Base-by-base conservation (phyloP, 768 basidiomycete species). In the Boletus insuetus region DNA sequence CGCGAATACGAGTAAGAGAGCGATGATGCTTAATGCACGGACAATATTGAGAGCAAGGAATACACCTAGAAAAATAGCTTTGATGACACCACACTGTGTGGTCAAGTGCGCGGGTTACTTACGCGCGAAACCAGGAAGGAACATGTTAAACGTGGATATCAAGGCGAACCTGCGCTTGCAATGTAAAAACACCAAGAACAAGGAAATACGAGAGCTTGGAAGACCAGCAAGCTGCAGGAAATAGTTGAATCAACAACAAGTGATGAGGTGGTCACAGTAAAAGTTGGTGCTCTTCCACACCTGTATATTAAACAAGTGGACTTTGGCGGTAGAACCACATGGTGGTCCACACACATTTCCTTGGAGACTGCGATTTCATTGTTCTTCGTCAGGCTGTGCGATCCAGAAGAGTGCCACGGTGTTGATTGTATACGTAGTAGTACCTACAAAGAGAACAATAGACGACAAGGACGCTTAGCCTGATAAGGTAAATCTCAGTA, bases 11-110 rank as follows among this genome's bases (percentile, higher is more conserved):
- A 95, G 83, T 26, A 92, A 73, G 53, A 96, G 81, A 17, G 84
- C 80, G 60, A 94, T 71, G 67, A 96, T 79, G 69, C 89, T 92
- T 58, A 97, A 67, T 42, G 76, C 69, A 54, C 94, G 87, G 65
- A 89, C 75, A 66, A 74, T 79, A 68, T 96, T 95, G 69, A 95
- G 83, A 60, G 82, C 84, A 66, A 89, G 78, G 73, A 93, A 93
- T 52, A 81, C 41, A 57, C 74, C 79, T 80, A 55, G 12, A 46
- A 42, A 29, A 26, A 42, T 19, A 12, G 20, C 41, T 53, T n/a
- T 10, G 24, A 8, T 32, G 34, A 40, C 19, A 40, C 35, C 16
- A 40, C n/a, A n/a, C n/a, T n/a, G 32, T 29, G 16, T 41, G 31
- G 20, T 19, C 7, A 31, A 10, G 16, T 22, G 20, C n/a, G 19